Percentiles rank a stretch among this genome's conserved stretches.
Evolutionary conservation across 768 basidiomycete species (phyloP).

Genomic region (Suillus alpinus): DNA sequence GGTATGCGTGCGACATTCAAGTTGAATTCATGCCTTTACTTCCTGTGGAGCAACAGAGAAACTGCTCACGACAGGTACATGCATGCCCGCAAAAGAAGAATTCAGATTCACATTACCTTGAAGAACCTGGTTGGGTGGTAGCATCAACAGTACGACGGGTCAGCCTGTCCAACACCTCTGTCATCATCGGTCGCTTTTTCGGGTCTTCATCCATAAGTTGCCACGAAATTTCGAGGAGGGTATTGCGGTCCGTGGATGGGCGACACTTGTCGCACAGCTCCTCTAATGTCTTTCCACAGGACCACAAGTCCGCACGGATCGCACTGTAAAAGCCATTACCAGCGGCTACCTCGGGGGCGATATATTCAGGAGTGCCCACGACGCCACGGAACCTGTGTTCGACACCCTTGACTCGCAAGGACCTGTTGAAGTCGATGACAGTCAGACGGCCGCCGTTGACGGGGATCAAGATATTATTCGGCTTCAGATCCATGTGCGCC

Average conservation of each 20-base stretch:
- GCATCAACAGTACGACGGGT: too few relatives aligned
- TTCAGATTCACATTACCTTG: background rate
- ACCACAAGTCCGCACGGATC: background rate
- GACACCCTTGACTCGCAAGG: background rate
- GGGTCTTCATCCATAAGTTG: background rate
- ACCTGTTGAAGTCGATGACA: constrained; percentile 7
- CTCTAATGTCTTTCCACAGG: background rate
- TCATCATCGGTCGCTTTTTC: background rate
- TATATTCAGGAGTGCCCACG: background rate
- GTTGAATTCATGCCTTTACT: too few relatives aligned
- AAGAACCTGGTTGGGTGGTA: background rate
- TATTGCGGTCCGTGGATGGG: background rate
- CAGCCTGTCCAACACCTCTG: background rate
- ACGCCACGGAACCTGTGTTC: background rate
- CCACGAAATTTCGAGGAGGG: background rate
- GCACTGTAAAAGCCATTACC: background rate
- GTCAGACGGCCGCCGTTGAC: background rate
- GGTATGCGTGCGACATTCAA: too few relatives aligned
- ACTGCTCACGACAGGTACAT: too few relatives aligned
- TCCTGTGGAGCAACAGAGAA: too few relatives aligned
- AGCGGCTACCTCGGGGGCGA: too few relatives aligned
- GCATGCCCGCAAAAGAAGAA: too few relatives aligned
- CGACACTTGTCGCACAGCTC: background rate
- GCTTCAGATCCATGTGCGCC: constrained; percentile 18
- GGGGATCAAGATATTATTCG: constrained; percentile 9